Base-by-base conservation (phyloP, 2,329 filamentous ascomycete species). In the Colletotrichum graminicola region DNA sequence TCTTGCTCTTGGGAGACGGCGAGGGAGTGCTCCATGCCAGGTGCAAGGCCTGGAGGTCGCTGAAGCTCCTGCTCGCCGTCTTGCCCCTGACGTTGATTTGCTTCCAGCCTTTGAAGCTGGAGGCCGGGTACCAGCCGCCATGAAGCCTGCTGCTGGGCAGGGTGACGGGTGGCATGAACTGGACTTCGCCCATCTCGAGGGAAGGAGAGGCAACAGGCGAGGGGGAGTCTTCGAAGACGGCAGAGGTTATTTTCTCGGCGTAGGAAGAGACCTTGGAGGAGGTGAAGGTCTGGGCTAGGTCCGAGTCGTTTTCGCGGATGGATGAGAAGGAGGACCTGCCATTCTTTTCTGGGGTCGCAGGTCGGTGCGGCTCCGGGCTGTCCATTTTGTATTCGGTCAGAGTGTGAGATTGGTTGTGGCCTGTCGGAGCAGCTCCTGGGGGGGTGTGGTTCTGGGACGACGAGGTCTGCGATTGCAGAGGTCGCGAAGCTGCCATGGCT, bases 241-340 rank as follows among this genome's bases (percentile, higher is more conserved):
- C 84, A 75, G 89, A 87, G 75, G 83, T 80, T 36, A 79, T 78
- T 23, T 72, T 71, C 67, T 82, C 80, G 56, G 83, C 83, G 76
- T 90, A 90, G 66, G 87, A 89, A 45, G 89, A 91, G 73, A 90
- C 81, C 79, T 90, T 91, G 77, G 88, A 87, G 65, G 85, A 85
- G 61, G 89, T 91, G 74, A 92, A 92, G 66, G 87, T 88, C 82
- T 92, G 90, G 67, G 87, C 85, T 39, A 90, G 80, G 72, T 87
- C 86, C 75, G 85, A 84, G 76, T 89, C 87, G 78, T 87, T 86
- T 82, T 90, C 88, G 72, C 88, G 84, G 71, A 90, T 88, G 56
- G 88, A 90, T 39, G 88, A 90, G 80, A 90, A 90, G 69, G 88
- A 90, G 39, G 87, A 86, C 71, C 88, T 86, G 73, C 78, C 79